Evolutionary conservation across 2,329 filamentous ascomycete genomes (phyloP).

Genomic region (Paraphoma chrysanthemicola): DNA sequence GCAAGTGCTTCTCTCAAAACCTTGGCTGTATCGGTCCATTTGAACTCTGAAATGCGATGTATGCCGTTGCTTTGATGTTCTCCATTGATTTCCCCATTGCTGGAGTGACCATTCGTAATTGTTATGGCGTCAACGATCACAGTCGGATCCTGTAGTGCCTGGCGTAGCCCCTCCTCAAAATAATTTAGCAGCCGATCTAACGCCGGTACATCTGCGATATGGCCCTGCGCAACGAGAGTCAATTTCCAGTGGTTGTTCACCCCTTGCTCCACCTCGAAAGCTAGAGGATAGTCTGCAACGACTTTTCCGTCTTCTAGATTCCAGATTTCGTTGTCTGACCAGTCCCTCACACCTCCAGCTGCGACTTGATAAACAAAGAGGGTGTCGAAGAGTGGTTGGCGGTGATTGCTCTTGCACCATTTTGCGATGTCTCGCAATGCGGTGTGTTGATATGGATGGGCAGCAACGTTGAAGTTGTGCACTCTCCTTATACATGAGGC

Average conservation of each 20-base stretch:
- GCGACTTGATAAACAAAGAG: conserved; percentile 80
- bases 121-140: conserved; percentile 21
- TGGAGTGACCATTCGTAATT: too few relatives aligned
- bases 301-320: conserved; percentile 48
- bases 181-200: conserved; percentile 51
- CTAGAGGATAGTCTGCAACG: conserved; percentile 74
- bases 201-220: conserved; percentile 45
- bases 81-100: too few relatives aligned
- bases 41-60: conserved; percentile 49
- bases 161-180: conserved; percentile 51
- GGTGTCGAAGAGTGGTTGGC: conserved; percentile 70
- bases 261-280: conserved; percentile 73
- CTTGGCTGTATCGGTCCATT: conserved; percentile 65
- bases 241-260: conserved; percentile 58
- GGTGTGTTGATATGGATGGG: conserved; percentile 78
- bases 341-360: conserved; percentile 25
- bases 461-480: conserved; percentile 73
- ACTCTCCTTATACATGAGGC: conserved; percentile 66
- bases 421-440: conserved; percentile 81
- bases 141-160: conserved; percentile 45
- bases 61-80: not conserved
- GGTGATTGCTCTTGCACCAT: conserved; percentile 68
- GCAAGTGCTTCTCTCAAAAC: conserved; percentile 69
- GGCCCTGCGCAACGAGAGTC: conserved; percentile 65
- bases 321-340: conserved; percentile 60